A percentile compares a stretch with the other conserved stretches of the same genome.
phyloP scores from a whole-genome alignment of 768 basidiomycete species.

The Tylopilus rubrobrunneus region DNA sequence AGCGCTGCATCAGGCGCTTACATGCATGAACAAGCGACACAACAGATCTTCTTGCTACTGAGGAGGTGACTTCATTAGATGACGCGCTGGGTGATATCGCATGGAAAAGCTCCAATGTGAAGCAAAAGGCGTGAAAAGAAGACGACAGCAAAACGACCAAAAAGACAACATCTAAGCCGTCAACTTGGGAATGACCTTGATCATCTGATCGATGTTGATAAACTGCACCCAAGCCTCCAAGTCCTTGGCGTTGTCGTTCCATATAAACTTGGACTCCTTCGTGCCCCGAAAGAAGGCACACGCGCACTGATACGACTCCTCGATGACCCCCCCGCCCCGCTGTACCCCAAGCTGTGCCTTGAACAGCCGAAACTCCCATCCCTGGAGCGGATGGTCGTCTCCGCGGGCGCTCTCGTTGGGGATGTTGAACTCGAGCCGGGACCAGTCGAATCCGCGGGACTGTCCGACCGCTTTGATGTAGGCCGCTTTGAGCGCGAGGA shows the following conservation, averaged over 20 bases:
- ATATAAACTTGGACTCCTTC: conserved; percentile 63
- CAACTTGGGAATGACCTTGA: conserved; percentile 74
- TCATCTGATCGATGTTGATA: conserved; percentile 76
- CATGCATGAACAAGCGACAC: background rate
- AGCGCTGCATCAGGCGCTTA: too few species aligned
- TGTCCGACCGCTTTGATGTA: conserved; percentile 86
- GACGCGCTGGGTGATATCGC: conserved; percentile 11
- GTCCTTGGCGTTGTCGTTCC: conserved; percentile 62
- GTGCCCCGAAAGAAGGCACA: conserved; percentile 73
- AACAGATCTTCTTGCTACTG: background rate
- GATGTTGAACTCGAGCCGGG: conserved; percentile 79
- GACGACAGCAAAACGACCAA: background rate
- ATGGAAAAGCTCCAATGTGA: background rate
- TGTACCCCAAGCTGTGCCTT: conserved; percentile 67
- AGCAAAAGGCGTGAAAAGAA: background rate
- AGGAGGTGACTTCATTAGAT: conserved; percentile 3
- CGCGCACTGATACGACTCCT: conserved; percentile 74
- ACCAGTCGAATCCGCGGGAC: conserved; percentile 75
- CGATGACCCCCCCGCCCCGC: conserved; percentile 45
- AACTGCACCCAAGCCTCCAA: conserved; percentile 82
- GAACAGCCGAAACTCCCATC: conserved; percentile 88
- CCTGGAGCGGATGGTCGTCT: conserved; percentile 64
- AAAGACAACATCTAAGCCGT: conserved; percentile 38
- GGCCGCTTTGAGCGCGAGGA: conserved; percentile 75
- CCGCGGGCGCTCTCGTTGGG: conserved; percentile 57